Conservation (phyloP, 164 flowering plant species). For the Nymphaea colorata region DNA sequence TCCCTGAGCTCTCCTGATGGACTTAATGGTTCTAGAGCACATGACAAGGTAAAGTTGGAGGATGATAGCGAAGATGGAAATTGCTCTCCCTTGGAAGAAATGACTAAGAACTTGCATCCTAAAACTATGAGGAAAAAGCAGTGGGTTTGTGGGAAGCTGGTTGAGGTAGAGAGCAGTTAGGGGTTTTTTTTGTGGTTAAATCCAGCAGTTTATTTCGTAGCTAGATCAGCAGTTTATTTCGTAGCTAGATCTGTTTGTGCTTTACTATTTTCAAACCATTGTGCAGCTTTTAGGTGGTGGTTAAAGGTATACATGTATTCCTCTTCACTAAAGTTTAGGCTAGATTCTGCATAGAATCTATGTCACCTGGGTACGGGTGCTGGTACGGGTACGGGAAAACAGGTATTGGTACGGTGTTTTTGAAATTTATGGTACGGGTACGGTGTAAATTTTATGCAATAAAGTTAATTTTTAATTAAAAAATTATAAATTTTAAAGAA, state of each 20-base stretch:
- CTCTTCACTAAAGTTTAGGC: not conserved
- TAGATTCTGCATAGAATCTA: not conserved
- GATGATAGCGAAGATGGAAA: not conserved
- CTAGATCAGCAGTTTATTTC: not conserved
- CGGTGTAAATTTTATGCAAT: too few relatives aligned
- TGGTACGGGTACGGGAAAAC: too few relatives aligned
- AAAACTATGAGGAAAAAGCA: constrained; percentile 9
- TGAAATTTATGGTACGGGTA: too few relatives aligned
- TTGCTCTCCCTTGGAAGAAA: not conserved
- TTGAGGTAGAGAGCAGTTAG: constrained; percentile 12
- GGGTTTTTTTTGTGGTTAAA: not conserved
- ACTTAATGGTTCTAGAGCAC: constrained; percentile 2
- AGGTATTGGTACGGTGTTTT: too few relatives aligned
- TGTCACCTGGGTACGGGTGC: too few relatives aligned
- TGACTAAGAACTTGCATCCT: constrained; percentile 1
- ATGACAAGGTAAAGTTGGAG: not conserved
- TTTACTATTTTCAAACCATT: not conserved
- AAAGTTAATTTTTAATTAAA: too few relatives aligned
- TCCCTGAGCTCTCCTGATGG: not conserved
- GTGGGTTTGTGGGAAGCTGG: constrained; percentile 28
- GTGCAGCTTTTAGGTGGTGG: not conserved
- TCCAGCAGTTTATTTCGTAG: not conserved
- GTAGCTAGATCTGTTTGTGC: too few relatives aligned
- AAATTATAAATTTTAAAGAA: too few relatives aligned
- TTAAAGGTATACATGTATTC: not conserved